Conservation (phyloP, 257 asterid genomes). For the Ajuga chamaepitys region DNA sequence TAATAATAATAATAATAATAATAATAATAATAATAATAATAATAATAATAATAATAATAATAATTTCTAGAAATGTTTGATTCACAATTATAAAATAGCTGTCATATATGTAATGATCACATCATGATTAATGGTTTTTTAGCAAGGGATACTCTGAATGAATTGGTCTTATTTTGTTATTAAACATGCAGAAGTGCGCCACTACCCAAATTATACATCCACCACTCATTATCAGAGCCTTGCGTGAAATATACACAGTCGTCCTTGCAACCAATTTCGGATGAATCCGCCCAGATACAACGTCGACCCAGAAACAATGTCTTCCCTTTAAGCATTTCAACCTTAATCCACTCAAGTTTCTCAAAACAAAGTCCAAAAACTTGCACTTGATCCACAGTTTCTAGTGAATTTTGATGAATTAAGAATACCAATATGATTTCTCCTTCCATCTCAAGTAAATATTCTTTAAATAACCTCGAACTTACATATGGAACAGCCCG, state of each 20-base stretch:
- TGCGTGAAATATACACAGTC: background rate
- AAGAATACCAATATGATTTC: background rate
- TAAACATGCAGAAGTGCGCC: background rate
- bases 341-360: background rate
- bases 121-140: no score
- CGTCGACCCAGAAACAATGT: background rate
- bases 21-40: no score
- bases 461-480: background rate
- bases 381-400: background rate
- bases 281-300: background rate
- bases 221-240: background rate
- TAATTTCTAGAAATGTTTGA: no score
- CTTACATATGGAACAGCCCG: background rate
- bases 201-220: background rate
- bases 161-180: no score
- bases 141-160: no score
- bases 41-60: no score
- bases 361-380: background rate
- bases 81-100: no score
- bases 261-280: background rate
- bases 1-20: no score
- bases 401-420: background rate
- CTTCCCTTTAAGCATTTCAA: constrained; percentile 6
- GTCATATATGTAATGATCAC: no score
- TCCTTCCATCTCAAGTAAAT: background rate